Base-by-base conservation (phyloP, 1,139 yeast species). In the Yamadazyma spencermartinsiae region DNA sequence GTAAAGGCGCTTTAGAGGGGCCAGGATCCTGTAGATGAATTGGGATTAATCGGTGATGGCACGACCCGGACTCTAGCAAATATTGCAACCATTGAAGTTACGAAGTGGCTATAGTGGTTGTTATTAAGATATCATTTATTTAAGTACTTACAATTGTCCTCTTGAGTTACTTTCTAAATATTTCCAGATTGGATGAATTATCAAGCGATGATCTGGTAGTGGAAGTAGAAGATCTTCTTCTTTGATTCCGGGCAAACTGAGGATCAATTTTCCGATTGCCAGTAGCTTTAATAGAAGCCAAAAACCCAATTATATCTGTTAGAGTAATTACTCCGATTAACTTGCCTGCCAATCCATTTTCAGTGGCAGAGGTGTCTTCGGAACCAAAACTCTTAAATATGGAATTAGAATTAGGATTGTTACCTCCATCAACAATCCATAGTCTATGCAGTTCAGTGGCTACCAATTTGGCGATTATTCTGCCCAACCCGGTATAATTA, bases 371-470 rank as follows among this genome's bases (percentile, higher is more conserved):
- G 10, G 54, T 41, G 24, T 57, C 51, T 52, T 63, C 54, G 41
- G 60, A 50, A 9, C 20, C n/a, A 16, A 28, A 28, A 28, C n/a
- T 28, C n/a, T 28, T 28, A 28, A 28, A 28, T 16, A 28, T 28
- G 3, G 55, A 51, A 26, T 31, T 31, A 19, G 54, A 50, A 13
- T 51, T 38, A 3, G 56, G 34, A 41, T 45, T 40, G 29, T 46
- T 43, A 21, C 45, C 54, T 20, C 81, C 79, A 52, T 86, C 90
- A 16, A 88, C 96, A 41, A 90, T 82, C 97, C 97, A 90, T 49
- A 90, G 69, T 58, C 98, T 76, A 64, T 92, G 98, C 11, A 96
- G 80, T 60, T 83, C 84, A 4, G 98, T 92, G 9, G 98, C 98
- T 19, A 92, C 97, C 51, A 92, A 72, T 62, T 92, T 92, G 34